Percentiles rank a stretch among this genome's conserved stretches.
These are phyloP conservation scores for Penicillium manginii DNA, from an alignment of 495 filamentous ascomycete species.

Conservation along the genomic window DNA sequence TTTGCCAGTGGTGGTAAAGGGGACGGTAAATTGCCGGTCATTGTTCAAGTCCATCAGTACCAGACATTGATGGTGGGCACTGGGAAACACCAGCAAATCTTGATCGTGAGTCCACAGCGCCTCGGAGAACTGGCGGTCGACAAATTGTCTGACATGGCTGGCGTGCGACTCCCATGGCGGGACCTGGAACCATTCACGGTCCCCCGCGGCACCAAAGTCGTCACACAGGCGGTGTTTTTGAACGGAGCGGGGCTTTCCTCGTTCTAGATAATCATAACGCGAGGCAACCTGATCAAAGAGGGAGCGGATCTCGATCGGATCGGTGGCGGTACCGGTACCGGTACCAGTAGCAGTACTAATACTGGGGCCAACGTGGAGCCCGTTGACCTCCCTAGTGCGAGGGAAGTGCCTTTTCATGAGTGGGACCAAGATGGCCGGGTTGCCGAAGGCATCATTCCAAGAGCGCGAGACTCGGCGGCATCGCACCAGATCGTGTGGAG, in stretches of 20 bases:
- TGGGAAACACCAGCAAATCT: constrained; percentile 61
- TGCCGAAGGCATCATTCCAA: constrained; percentile 60
- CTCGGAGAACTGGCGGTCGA: constrained; percentile 57
- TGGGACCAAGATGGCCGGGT: constrained; percentile 46
- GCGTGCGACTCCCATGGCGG: constrained; percentile 61
- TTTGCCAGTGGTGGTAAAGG: constrained; percentile 57
- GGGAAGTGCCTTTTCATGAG: constrained; percentile 58
- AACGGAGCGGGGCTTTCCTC: constrained; percentile 51
- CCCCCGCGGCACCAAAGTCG: constrained; percentile 38
- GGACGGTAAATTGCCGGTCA: constrained; percentile 48
- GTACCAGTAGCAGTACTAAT: neutral
- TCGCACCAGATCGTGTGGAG: constrained; percentile 54
- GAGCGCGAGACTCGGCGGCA: constrained; percentile 58
- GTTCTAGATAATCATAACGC: constrained; percentile 58
- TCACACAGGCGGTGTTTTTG: constrained; percentile 49
- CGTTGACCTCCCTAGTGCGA: constrained; percentile 56
- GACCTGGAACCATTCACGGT: constrained; percentile 52
- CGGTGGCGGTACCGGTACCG: neutral
- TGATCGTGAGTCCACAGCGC: constrained; percentile 65
- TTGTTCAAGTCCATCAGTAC: constrained; percentile 58
- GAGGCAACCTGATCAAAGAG: constrained; percentile 58
- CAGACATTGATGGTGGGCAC: constrained; percentile 43
- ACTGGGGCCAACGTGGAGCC: constrained; percentile 15
- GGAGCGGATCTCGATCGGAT: constrained; percentile 35
- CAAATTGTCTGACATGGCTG: constrained; percentile 37